Base-by-base conservation (phyloP, 2,329 filamentous ascomycete species). In the Talaromyces sp. region DNA sequence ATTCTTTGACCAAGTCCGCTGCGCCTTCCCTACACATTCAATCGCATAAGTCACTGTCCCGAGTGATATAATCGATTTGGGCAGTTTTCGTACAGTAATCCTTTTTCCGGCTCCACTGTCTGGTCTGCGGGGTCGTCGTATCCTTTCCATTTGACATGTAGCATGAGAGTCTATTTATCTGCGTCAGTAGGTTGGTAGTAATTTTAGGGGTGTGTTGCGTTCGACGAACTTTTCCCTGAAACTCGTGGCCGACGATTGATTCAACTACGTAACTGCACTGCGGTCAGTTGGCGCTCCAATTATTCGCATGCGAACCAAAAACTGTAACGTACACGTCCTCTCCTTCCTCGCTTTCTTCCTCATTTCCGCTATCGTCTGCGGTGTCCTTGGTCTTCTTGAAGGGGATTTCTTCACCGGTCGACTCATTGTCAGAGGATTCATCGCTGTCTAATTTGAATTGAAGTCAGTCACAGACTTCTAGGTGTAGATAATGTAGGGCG, bases 81-180 rank as follows among this genome's bases (percentile, higher is more conserved):
- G 17, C 22, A 15, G 31, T 66, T 56, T 37, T 33, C 78, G 64
- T 75, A 81, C 75, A 79, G 57, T 4, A 82, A 70, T 56, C 80
- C 79, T 7, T 78, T 75, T 69, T 83, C 80, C 1, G 80, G 80
- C 65, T 83, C 81, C 70, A 77, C 71, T 2, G 81, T 83, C 61
- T 76, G 73, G 56, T 83, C 80, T n/a, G 71, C 68, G 2, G 75
- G 73, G 6, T 79, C 70, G 1, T 79, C 74, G 61, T 81, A 83
- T 5, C 79, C 80, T 67, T 79, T 78, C 81, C 81, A 83, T 69
- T 83, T 83, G 35, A 83, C 79, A 8, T 74, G 68, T 22, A 81
- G 75, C 41, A 76, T 65, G 27, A 82, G 70, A 19, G 70, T 75
- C 79, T 81, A 49, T 19, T 68, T 35, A 27, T 17, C 45, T 17